Percentiles rank a stretch among this genome's conserved stretches.
These are phyloP conservation scores for Aaosphaeria arxii DNA, from an alignment of 2,329 filamentous ascomycete species.

Conservation along the genomic window DNA sequence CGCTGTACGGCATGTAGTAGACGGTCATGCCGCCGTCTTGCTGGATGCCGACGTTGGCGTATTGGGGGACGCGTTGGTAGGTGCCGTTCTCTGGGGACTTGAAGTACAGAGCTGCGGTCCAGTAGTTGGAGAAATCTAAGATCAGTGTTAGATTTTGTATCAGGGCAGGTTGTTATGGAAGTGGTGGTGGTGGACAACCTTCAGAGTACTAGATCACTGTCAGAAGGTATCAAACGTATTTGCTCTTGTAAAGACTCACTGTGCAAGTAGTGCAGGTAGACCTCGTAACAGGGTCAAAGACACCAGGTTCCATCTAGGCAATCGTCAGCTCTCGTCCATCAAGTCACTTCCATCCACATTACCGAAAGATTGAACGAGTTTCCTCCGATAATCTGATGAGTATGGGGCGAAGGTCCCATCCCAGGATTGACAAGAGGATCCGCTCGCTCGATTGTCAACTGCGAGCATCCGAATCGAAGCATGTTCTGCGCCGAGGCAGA, in stretches of 20 bases:
- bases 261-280: conserved; percentile 32
- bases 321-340: no score
- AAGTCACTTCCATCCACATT: background rate
- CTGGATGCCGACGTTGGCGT: conserved; percentile 26
- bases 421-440: conserved; percentile 44
- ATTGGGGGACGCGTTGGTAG: conserved; percentile 30
- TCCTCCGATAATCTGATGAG: conserved; percentile 31
- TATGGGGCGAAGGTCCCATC: conserved; percentile 21
- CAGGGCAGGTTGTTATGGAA: no score
- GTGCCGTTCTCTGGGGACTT: conserved; percentile 29
- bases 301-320: conserved; percentile 23
- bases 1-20: conserved; percentile 78
- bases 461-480: conserved; percentile 33
- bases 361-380: conserved; percentile 32
- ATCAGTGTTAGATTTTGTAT: no score
- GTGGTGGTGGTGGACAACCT: background rate
- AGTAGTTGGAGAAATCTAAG: conserved; percentile 27
- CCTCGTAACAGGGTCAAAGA: conserved; percentile 17
- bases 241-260: no score
- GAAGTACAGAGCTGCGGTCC: conserved; percentile 31
- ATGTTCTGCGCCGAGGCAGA: conserved; percentile 28
- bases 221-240: background rate
- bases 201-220: background rate
- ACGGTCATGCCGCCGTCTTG: conserved; percentile 30
- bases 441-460: conserved; percentile 48